phyloP scores from a whole-genome alignment of 2,329 filamentous ascomycete species.

The Fusarium coicis region DNA sequence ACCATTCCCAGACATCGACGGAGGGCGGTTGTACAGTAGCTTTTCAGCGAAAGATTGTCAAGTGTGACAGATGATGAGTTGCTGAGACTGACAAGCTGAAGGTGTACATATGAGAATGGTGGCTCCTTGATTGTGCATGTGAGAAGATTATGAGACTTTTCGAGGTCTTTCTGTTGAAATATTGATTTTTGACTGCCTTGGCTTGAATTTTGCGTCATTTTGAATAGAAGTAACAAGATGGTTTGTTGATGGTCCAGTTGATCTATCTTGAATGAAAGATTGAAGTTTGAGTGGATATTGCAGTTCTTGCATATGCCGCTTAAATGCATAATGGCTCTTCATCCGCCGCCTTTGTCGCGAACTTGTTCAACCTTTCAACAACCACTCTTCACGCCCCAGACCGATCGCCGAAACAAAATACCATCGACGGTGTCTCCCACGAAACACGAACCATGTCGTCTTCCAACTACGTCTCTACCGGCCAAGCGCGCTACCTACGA shows the following conservation, averaged over 20 bases:
- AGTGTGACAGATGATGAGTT: constrained; percentile 49
- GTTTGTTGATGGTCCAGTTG: neutral
- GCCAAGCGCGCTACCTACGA: constrained; percentile 86
- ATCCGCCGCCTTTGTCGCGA: constrained; percentile 25
- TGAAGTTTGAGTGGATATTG: constrained; percentile 10
- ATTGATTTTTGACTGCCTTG: constrained; percentile 40
- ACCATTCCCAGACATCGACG: constrained; percentile 76
- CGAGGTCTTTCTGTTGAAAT: constrained; percentile 47
- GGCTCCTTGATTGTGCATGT: constrained; percentile 63
- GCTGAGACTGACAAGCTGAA: constrained; percentile 56
- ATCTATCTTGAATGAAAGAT: constrained; percentile 16
- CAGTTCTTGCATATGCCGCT: constrained; percentile 31
- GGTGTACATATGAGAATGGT: constrained; percentile 66
- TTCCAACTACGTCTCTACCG: constrained; percentile 75
- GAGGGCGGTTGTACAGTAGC: constrained; percentile 72
- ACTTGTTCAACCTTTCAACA: constrained; percentile 1
- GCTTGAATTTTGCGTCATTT: constrained; percentile 39
- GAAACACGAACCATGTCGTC: constrained; percentile 48
- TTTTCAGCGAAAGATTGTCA: constrained; percentile 70
- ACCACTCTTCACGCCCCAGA: constrained; percentile 4
- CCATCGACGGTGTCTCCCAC: neutral
- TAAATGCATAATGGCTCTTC: constrained; percentile 35
- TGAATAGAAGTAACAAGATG: neutral
- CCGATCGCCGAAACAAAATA: neutral
- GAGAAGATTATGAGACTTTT: constrained; percentile 60